A percentile compares a stretch with the other conserved stretches of the same genome.
Conservation (phyloP, 169 alveolate species). For the Perkinsus olseni region DNA sequence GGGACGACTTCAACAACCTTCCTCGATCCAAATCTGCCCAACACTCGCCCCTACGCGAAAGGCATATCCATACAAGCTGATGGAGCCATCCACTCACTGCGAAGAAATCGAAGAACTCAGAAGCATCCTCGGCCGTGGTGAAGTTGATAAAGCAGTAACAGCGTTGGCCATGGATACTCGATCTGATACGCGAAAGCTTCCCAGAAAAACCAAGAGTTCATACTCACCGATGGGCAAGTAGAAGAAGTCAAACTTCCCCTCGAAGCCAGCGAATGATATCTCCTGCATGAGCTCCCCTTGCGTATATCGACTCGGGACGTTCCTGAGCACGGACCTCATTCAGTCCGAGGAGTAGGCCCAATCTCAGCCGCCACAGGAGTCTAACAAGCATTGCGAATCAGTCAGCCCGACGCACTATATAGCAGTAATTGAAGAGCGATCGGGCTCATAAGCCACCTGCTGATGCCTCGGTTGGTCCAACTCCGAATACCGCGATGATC, state of each 20-base stretch:
- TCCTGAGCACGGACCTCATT: not conserved
- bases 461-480: too few species aligned
- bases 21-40: not conserved
- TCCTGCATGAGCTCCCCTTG: not conserved
- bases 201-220: not conserved
- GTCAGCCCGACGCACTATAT: too few species aligned
- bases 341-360: not conserved
- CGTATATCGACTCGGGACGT: not conserved
- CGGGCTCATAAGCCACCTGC: too few species aligned
- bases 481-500: too few species aligned
- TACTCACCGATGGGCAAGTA: not conserved
- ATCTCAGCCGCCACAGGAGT: too few species aligned
- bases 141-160: not conserved
- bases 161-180: not conserved
- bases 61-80: not conserved
- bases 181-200: not conserved
- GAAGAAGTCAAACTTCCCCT: not conserved
- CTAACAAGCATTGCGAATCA: too few species aligned
- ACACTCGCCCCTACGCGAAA: not conserved
- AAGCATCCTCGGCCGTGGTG: not conserved
- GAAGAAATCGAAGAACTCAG: not conserved
- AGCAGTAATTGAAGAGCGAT: too few species aligned
- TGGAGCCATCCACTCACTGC: not conserved
- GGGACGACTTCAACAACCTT: not conserved
- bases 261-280: not conserved